Evolutionary conservation across 202 grass and related monocot genomes (phyloP), one percentile per base, ranked within the genome.

Genomic region (Cymbopogon flexuosus): DNA sequence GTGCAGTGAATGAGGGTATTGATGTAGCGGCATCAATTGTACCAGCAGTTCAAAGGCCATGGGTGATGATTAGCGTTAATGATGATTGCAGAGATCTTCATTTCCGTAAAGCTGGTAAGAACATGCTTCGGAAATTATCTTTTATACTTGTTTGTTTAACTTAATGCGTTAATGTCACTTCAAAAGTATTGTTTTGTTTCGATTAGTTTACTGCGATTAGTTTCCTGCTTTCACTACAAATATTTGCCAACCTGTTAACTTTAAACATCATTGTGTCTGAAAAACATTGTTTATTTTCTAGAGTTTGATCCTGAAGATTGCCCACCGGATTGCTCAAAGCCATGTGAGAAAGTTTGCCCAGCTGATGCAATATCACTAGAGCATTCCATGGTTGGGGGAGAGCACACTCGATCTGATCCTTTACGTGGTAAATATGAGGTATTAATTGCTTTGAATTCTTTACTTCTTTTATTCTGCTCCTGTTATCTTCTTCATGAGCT

Each of bases 51-150:
- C 56, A 86, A 58, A 90, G 95, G 69, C 92, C 92, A 30, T 98
- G 92, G 92, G 88, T 95, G 57, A 98, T 98, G 95, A 81, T 98
- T 65, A 98, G 92, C 74, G 88, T 93, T 47, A 98, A 98, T 61
- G 95, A 95, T 78, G 92, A 98, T 51, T 73, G 87, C 61, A 86
- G 85, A 88, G 90, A 98, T 65, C 88, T 98, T 62, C 95, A 98
- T 89, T 98, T 98, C 64, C 92, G 86, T 34, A 98, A 94, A 95
- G 92, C 92, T 65, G 90, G 95, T 98, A 86, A 79, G 62, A 46
- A 59, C 16, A 10, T 43, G 19, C n/a, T 66, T 30, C 12, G 3
- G 75, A 67, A 65, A 18, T 22, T 60, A 18, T 36, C 4, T 52
- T 31, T 24, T 41, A 6, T 60, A 46, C 42, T 81, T 31, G 5